Conservation (phyloP, 495 filamentous ascomycete species). For the Glutinoglossum americanum region DNA sequence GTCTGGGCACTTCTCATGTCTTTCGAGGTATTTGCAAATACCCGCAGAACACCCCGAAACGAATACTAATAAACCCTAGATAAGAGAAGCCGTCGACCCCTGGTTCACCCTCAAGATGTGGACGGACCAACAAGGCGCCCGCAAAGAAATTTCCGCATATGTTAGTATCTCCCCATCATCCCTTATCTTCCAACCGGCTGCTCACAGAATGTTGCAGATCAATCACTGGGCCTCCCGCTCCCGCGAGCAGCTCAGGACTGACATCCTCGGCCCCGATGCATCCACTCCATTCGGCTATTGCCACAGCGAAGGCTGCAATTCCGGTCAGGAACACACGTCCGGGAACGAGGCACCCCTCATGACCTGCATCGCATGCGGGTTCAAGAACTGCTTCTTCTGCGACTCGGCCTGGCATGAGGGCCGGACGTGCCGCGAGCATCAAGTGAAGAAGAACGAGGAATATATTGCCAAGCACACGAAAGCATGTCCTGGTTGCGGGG, state of each 20-base stretch:
- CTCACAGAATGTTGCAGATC: too few relatives aligned
- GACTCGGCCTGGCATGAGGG: too few relatives aligned
- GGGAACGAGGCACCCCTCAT: too few relatives aligned
- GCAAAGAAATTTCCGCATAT: constrained; percentile 4
- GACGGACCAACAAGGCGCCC: constrained; percentile 4
- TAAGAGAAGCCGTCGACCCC: constrained; percentile 7
- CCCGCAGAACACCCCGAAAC: not conserved
- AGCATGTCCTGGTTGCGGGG: too few relatives aligned
- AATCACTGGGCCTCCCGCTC: not conserved
- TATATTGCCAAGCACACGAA: too few relatives aligned
- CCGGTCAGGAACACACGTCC: too few relatives aligned
- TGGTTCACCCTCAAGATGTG: constrained; percentile 6
- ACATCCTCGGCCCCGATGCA: not conserved
- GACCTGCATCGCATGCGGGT: too few relatives aligned
- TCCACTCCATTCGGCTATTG: too few relatives aligned
- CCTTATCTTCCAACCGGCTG: not conserved
- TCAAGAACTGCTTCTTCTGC: too few relatives aligned
- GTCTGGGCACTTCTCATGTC: constrained; percentile 8
- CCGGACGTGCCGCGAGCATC: too few relatives aligned
- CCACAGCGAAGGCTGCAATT: too few relatives aligned
- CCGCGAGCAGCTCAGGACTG: not conserved
- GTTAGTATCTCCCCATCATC: not conserved
- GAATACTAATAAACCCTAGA: not conserved
- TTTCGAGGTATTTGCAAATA: constrained; percentile 7
- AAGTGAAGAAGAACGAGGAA: too few relatives aligned